A percentile compares a stretch with the other conserved stretches of the same genome.
Conservation (phyloP, 768 basidiomycete genomes). For the Pisolithus tinctorius region DNA sequence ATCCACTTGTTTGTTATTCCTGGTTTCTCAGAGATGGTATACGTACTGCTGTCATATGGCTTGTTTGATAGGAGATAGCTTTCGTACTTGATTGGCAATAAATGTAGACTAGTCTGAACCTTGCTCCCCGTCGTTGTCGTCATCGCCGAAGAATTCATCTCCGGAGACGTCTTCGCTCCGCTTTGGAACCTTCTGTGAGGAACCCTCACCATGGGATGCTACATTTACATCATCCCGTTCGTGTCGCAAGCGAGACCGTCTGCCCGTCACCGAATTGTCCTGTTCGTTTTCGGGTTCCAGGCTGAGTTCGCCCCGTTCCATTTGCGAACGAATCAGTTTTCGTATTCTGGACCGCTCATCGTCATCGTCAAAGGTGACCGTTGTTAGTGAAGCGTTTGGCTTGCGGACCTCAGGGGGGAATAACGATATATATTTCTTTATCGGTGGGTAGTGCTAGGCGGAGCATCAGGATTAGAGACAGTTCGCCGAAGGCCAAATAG, state of each 20-base stretch:
- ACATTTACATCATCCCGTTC: conserved; percentile 1
- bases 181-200: conserved; percentile 1
- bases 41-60: too few relatives aligned
- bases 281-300: conserved; percentile 51
- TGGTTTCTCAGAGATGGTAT: too few relatives aligned
- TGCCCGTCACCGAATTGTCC: conserved; percentile 5
- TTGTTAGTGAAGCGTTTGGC: conserved; percentile 6
- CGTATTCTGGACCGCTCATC: conserved; percentile 55
- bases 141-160: conserved; percentile 26
- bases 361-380: conserved; percentile 24
- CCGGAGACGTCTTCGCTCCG: conserved; percentile 9
- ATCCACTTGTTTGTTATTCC: neutral
- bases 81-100: conserved; percentile 1
- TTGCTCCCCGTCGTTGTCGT: conserved; percentile 16
- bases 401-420: conserved; percentile 61
- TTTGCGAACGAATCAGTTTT: conserved; percentile 48
- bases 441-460: conserved; percentile 72
- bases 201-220: neutral
- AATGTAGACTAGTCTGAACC: conserved; percentile 11
- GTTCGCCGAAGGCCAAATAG: neutral
- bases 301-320: conserved; percentile 54
- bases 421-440: conserved; percentile 83
- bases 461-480: neutral
- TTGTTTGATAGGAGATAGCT: neutral
- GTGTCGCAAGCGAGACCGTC: neutral